Base-by-base conservation (phyloP, 2,329 filamentous ascomycete genomes). In the Exophiala xenobiotica region DNA sequence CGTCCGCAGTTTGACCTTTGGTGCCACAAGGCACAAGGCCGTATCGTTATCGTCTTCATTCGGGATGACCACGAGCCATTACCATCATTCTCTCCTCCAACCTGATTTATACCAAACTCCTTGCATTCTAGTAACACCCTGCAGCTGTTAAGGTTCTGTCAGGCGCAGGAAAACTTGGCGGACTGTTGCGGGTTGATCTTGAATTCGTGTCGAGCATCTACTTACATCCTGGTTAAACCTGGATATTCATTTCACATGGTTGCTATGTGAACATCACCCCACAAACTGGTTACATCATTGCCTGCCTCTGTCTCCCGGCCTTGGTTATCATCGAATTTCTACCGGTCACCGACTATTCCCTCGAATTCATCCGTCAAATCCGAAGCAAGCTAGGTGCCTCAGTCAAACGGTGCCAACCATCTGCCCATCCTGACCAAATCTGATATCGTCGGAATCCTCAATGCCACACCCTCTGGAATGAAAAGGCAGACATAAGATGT, bases 121-220 rank as follows among this genome's bases (percentile, higher is more conserved):
- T 23, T 40, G 20, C n/a, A 8, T 22, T 22, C 19, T 22, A 40
- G 19, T n/a, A 23, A n/a, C 38, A 40, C 18, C 38, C 38, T 40
- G 38, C 38, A 40, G 22, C 19, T 6, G n/a, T 24, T 40, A 40
- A 40, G 19, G 19, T 40, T 40, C n/a, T 19, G 19, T n/a, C 37
- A 12, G 20, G 23, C 35, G 49, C 53, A 49, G 40, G 35, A 40
- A n/a, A 56, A 49, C 41, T 56, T 56, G 46, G 53, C 53, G 40
- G 49, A n/a, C 33, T 44, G 26, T 39, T 27, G 43, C 20, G 18
- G 43, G 20, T 39, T 49, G 49, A 29, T 43, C 41, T 39, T 46
- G 47, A 48, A 31, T 41, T 49, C 46, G 19, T 42, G 35, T 49
- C 37, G 16, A 19, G 31, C 31, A 35, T 35, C 31, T 3, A 35